Percentiles rank a stretch among this genome's conserved stretches.
Evolutionary conservation across 1,284 basidiomycete species (phyloP).

Genomic region (Leccinum variabile): DNA sequence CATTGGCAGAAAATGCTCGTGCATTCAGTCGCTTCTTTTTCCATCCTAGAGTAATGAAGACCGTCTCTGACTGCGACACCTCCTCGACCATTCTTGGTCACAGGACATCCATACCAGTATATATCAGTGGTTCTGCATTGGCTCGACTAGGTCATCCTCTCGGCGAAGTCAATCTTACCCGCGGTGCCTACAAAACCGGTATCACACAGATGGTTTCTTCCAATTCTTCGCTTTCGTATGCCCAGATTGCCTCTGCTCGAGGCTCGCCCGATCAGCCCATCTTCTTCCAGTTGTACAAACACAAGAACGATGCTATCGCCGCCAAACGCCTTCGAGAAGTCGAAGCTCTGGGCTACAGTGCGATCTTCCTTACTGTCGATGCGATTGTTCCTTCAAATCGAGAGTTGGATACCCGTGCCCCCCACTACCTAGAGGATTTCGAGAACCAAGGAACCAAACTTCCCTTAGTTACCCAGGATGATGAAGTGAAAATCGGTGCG

Average conservation of each 20-base stretch:
- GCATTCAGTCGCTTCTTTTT: conserved; percentile 84
- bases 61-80: conserved; percentile 69
- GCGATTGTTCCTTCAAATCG: conserved; percentile 85
- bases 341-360: conserved; percentile 73
- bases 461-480: conserved; percentile 29
- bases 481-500: conserved; percentile 40
- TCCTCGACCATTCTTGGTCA: conserved; percentile 78
- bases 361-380: conserved; percentile 91
- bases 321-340: conserved; percentile 73
- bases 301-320: conserved; percentile 68
- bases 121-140: conserved; percentile 84
- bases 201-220: conserved; percentile 90
- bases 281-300: conserved; percentile 90
- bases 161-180: conserved; percentile 85
- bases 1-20: conserved; percentile 62
- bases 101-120: conserved; percentile 76
- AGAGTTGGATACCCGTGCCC: conserved; percentile 73
- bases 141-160: conserved; percentile 87
- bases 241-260: conserved; percentile 64
- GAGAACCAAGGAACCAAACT: conserved; percentile 41
- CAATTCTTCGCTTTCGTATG: conserved; percentile 79
- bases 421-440: conserved; percentile 61
- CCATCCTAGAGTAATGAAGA: conserved; percentile 74
- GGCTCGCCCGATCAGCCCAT: conserved; percentile 63
- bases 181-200: conserved; percentile 65